Base-by-base conservation (phyloP, 768 basidiomycete species). In the Coprinopsis sp. region DNA sequence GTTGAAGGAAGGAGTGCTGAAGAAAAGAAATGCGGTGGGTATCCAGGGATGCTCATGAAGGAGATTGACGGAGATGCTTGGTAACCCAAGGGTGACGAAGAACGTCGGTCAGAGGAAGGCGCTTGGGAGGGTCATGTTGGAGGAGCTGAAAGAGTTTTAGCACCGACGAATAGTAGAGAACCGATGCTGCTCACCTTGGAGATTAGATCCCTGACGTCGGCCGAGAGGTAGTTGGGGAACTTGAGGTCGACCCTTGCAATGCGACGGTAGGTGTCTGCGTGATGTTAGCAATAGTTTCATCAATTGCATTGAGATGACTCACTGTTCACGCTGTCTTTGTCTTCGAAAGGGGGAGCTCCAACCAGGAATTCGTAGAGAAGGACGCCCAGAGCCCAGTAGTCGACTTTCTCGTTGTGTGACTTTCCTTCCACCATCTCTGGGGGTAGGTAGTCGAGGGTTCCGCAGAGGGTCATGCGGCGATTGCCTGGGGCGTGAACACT, bases 361-460 rank as follows among this genome's bases (percentile, higher is more conserved):
- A 81, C 80, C 50, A 98, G 67, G 63, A 99, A 97, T 64, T 99
- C 95, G 62, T 92, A 99, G 1, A 87, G 87, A 51, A 99, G 71
- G n/a, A 98, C 94, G 36, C 95, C 95, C 22, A 99, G 70, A 0
- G 95, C 95, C 95, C 95, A 99, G 49, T 91, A 78, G 58, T 98
- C 95, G 30, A 98, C 95, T 53, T 72, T 84, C 58, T 92, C 90
- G 44, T 76, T 85, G 61, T 98, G 94, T 50, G 88, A 89, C 54
- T 78, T 84, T 0, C 86, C 84, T 56, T 96, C 92, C 12, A 99
- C 89, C 96, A 98, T 99, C 73, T 98, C 95, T 11, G 96, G 95
- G 0, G 96, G 94, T 10, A 99, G 76, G 62, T 98, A 98, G 63
- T 98, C 96, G 36, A 97, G 69, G 1, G 95, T 98, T 11, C 95